Percentiles rank a stretch among this genome's conserved stretches.
Evolutionary conservation across 768 basidiomycete species (phyloP).

Genomic region (Crassisporium funariophilum): DNA sequence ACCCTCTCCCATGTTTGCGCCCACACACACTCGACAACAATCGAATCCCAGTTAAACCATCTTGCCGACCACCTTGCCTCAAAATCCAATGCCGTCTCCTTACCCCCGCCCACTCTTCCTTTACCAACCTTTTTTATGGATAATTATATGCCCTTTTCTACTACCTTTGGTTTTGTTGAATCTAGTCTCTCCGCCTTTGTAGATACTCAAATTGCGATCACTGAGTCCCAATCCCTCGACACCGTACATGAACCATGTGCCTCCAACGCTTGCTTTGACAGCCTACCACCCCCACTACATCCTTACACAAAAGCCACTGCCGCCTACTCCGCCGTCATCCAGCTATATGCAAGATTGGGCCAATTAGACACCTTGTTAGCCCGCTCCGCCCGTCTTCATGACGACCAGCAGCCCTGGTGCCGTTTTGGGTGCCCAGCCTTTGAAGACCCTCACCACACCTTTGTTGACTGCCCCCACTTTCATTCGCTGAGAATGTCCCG

Average conservation of each 20-base stretch:
- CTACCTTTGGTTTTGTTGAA: background rate
- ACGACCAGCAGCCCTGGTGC: too few species aligned
- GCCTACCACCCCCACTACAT: background rate
- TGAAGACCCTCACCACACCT: too few species aligned
- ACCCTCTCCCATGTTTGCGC: constrained; percentile 1
- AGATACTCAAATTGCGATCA: background rate
- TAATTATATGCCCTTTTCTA: background rate
- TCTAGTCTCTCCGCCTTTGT: background rate
- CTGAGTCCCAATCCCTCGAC: background rate
- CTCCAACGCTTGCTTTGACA: background rate
- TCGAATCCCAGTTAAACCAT: background rate
- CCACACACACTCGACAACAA: background rate
- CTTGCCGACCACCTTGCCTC: background rate
- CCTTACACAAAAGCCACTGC: background rate
- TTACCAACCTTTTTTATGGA: background rate
- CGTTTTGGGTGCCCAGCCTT: too few species aligned
- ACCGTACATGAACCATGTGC: background rate
- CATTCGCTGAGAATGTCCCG: too few species aligned
- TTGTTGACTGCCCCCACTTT: too few species aligned
- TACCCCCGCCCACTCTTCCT: background rate
- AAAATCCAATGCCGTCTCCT: background rate
- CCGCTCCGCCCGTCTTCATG: too few species aligned
- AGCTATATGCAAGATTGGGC: too few species aligned
- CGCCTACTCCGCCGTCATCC: background rate
- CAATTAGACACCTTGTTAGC: too few species aligned